These are phyloP conservation scores for Megacollybia marginata DNA, from an alignment of 768 basidiomycete genomes.

Conservation along the genomic window DNA sequence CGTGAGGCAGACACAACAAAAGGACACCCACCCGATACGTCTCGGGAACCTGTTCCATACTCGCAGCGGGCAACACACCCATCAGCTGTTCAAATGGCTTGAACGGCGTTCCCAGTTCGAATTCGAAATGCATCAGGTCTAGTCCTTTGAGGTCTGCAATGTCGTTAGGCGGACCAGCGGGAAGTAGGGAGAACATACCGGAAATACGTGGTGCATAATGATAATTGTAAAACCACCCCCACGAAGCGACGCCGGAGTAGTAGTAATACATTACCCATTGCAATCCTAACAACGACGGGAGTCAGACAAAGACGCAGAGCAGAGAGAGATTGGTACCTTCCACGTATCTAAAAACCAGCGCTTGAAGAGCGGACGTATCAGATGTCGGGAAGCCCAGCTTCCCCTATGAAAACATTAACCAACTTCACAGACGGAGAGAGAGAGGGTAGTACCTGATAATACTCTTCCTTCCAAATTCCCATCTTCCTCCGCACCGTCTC, in stretches of 20 bases:
- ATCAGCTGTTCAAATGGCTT: constrained; percentile 93
- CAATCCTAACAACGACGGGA: constrained; percentile 21
- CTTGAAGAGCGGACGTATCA: constrained; percentile 56
- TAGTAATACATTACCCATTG: constrained; percentile 99
- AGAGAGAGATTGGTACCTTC: constrained; percentile 49
- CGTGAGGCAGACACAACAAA: background rate
- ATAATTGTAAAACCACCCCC: constrained; percentile 99
- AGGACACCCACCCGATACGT: constrained; percentile 63
- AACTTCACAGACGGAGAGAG: background rate
- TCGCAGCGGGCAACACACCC: constrained; percentile 93
- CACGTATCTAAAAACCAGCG: constrained; percentile 73
- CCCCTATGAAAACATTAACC: constrained; percentile 39
- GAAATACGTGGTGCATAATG: constrained; percentile 97
- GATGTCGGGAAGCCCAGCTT: constrained; percentile 82
- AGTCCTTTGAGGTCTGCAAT: constrained; percentile 29
- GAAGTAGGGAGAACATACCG: constrained; percentile 39
- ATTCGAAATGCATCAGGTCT: constrained; percentile 76
- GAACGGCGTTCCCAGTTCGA: constrained; percentile 85
- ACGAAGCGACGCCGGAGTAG: constrained; percentile 93
- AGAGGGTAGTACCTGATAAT: constrained; percentile 65
- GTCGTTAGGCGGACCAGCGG: background rate
- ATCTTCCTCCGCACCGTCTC: constrained; percentile 71
- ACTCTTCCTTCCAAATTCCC: constrained; percentile 85
- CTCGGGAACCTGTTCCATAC: constrained; percentile 79
- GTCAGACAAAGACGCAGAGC: too few relatives aligned